Base-by-base conservation (phyloP, 176 grass and related monocot genomes). In the Cenchrus americanus region DNA sequence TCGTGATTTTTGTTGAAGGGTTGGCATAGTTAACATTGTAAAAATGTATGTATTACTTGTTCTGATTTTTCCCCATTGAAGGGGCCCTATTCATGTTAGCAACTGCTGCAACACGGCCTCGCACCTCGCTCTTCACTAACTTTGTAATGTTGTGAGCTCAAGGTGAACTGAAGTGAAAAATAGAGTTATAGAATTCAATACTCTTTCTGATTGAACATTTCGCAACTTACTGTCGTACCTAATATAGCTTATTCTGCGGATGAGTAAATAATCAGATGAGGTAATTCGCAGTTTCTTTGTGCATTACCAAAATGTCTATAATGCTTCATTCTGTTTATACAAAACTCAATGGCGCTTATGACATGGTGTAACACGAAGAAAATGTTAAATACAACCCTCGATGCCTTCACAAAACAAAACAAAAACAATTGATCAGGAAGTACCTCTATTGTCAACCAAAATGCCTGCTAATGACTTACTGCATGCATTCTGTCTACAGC, bases 21-120 rank as follows among this genome's bases (percentile, higher is more conserved):
- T 62, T 79, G 80, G 73, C 78, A 67, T 66, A 92, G 82, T 77
- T 92, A 85, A 87, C 86, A 76, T 27, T 99, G 87, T 96, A 90
- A 85, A 89, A 86, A 89, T 86, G 87, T 86, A 81, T 87, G 84
- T 75, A 83, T 83, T 67, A 73, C 83, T 78, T 82, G 83, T 53
- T 85, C 63, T 66, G 42, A 32, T 77, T 57, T 88, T 81, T 12
- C 82, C 84, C 88, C 80, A 62, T 74, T 73, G 30, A 51, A 86
- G 73, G 84, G 84, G 72, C 43, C 79, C 79, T 79, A 83, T 83
- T 87, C 66, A 79, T 74, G 74, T 32, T 42, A 72, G 32, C 76
- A 47, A 15, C 41, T 12, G 24, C 55, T 51, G 66, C 26, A 26
- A 8, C 59, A 72, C 41, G 66, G 41, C 73, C 78, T 83, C 49